Evolutionary conservation across 2,329 filamentous ascomycete species (phyloP), one percentile per base, ranked within the genome.

Genomic region (Dryadomyces quercivorus): DNA sequence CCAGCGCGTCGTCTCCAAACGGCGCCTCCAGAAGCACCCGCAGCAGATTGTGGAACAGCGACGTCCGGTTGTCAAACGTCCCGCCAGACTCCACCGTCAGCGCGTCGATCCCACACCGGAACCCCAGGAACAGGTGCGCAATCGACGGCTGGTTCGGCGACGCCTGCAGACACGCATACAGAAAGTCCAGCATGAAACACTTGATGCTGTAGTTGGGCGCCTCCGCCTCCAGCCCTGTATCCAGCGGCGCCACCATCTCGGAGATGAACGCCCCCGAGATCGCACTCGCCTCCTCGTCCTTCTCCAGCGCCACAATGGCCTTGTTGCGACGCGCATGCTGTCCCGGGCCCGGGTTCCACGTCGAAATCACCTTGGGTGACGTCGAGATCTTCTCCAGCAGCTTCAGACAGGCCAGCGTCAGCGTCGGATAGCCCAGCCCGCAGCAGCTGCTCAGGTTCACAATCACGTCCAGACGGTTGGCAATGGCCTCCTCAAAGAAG

Each of bases 401-500:
- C 58, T 85, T 82, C 55, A 98, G 74, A 44, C 90, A 92, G 15
- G 83, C 82, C 57, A 95, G 75, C 0, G 88, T 88, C 53, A 98
- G 74, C 15, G 86, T 81, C 40, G 88, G 80, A 62, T 96, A 88
- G 0, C 86, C 87, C 54, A 91, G 84, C 15, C 89, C 87, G 61
- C 90, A 92, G 66, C 93, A 96, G 36, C 88, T 79, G 34, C 91
- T 91, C 22, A 98, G 73, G 60, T 93, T 85, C 3, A 90, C 84
- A 44, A 97, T 80, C 7, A 95, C 72, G 45, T 79, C 75, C 31
- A 98, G 72, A 62, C 93, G 85, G 56, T 85, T 89, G 43, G 95
- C 75, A 20, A 98, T 75, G 8, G 88, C 90, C 63, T 98, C 94
- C 65, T 97, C 92, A 62, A 98, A 92, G 0, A 86, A 91, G n/a